Conservation (phyloP, 768 basidiomycete genomes). For the Lactarius tabidus region DNA sequence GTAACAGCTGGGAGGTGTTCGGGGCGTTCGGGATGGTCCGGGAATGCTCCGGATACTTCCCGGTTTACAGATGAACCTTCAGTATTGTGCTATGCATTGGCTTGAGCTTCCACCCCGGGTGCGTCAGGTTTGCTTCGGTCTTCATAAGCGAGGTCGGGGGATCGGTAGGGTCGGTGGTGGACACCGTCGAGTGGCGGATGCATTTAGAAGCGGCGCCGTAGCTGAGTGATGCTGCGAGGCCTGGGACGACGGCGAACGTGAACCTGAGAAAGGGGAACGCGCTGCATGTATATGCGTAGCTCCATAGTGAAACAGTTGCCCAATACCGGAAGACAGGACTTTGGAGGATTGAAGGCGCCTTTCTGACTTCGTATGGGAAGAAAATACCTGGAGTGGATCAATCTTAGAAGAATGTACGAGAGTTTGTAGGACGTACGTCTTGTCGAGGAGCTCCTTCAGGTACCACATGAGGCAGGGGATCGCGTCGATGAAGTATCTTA, state of each 20-base stretch:
- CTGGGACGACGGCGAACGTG: constrained; percentile 38
- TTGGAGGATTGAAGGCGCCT: constrained; percentile 72
- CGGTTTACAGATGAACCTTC: too few species aligned
- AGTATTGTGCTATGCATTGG: constrained; percentile 96
- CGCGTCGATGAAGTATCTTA: neutral
- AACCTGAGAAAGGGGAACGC: neutral
- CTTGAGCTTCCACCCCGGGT: constrained; percentile 88
- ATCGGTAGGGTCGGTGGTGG: constrained; percentile 25
- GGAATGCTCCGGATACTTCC: too few species aligned
- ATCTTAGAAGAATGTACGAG: neutral
- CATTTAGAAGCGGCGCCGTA: constrained; percentile 89
- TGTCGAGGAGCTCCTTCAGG: constrained; percentile 8
- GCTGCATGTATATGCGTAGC: constrained; percentile 41
- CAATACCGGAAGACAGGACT: constrained; percentile 87
- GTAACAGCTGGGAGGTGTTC: too few species aligned
- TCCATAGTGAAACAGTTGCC: constrained; percentile 91
- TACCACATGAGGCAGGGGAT: neutral
- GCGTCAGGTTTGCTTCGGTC: constrained; percentile 86
- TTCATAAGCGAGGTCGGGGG: constrained; percentile 60
- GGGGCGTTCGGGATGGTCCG: too few species aligned
- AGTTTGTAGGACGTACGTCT: constrained; percentile 13
- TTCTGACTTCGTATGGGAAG: constrained; percentile 10
- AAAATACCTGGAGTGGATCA: neutral
- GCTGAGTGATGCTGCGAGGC: constrained; percentile 84
- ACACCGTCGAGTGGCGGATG: constrained; percentile 55